Conservation (phyloP, 2,329 filamentous ascomycete genomes). For the Zelopaecilomyces penicillatus region DNA sequence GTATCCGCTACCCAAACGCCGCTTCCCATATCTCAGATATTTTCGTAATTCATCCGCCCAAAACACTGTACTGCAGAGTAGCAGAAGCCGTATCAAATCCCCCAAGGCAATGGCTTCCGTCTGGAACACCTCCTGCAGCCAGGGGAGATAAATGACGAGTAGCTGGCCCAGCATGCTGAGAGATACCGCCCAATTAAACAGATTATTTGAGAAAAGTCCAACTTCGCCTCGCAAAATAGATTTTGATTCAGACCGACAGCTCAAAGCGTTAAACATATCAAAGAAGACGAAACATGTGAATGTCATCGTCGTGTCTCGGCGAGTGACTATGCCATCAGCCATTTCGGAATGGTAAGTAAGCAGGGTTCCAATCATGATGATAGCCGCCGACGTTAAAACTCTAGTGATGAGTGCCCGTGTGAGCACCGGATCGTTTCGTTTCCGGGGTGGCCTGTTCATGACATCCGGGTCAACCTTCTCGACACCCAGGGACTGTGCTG, state of each 20-base stretch:
- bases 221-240: slow-evolving; percentile 82
- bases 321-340: slow-evolving; percentile 74
- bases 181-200: slow-evolving; percentile 94
- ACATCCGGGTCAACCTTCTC: slow-evolving; percentile 91
- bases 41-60: slow-evolving; percentile 92
- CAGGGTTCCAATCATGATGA: slow-evolving; percentile 92
- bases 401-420: slow-evolving; percentile 73
- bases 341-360: slow-evolving; percentile 89
- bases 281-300: slow-evolving; percentile 99
- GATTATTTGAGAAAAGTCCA: slow-evolving; percentile 72
- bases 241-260: slow-evolving; percentile 86
- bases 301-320: slow-evolving; percentile 96
- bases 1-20: slow-evolving; percentile 51
- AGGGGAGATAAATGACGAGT: slow-evolving; percentile 89
- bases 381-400: slow-evolving; percentile 74
- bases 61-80: slow-evolving; percentile 82
- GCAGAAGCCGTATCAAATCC: slow-evolving; percentile 65
- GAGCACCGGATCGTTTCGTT: slow-evolving; percentile 82
- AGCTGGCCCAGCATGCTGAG: slow-evolving; percentile 79
- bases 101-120: slow-evolving; percentile 72
- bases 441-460: slow-evolving; percentile 80
- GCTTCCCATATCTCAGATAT: slow-evolving; percentile 56
- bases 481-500: slow-evolving; percentile 92
- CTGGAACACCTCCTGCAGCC: slow-evolving; percentile 90
- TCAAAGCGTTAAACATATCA: slow-evolving; percentile 98